Evolutionary conservation across 176 grass and related monocot genomes (phyloP).

Genomic region (Musa troglodytarum): DNA sequence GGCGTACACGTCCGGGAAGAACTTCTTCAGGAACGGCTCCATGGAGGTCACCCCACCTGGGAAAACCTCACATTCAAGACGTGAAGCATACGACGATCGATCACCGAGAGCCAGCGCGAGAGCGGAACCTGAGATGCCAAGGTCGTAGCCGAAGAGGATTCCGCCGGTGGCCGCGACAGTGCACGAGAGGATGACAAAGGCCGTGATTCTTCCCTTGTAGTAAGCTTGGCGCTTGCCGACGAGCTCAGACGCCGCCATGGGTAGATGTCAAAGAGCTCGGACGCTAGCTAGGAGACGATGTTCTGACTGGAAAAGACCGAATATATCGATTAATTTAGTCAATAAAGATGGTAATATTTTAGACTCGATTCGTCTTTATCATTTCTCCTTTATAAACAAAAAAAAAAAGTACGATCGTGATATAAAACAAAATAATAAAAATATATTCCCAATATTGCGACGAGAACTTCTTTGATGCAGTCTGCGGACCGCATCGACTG

Average conservation of each 20-base stretch:
- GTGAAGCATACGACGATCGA: not conserved
- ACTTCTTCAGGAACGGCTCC: conserved; percentile 60
- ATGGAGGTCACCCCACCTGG: conserved; percentile 57
- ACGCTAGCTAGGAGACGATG: too few relatives aligned
- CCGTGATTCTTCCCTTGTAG: conserved; percentile 60
- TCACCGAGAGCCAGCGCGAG: too few relatives aligned
- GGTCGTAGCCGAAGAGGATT: conserved; percentile 91
- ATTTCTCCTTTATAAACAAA: too few relatives aligned
- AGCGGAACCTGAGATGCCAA: conserved; percentile 65
- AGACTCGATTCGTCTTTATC: too few relatives aligned
- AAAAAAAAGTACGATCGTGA: too few relatives aligned
- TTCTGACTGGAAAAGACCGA: too few relatives aligned
- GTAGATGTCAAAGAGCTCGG: not conserved
- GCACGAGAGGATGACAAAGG: conserved; percentile 64
- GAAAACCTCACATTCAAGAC: not conserved
- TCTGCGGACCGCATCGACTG: too few relatives aligned
- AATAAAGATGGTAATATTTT: too few relatives aligned
- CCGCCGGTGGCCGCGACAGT: conserved; percentile 71
- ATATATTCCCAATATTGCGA: too few relatives aligned
- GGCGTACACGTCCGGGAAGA: conserved; percentile 64
- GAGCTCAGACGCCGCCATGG: not conserved
- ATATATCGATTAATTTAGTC: too few relatives aligned
- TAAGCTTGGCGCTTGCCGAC: not conserved
- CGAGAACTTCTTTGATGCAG: too few relatives aligned
- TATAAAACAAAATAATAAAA: too few relatives aligned